Percentiles rank a stretch among this genome's conserved stretches.
phyloP scores from a whole-genome alignment of 495 filamentous ascomycete genomes.

The Hypoxylon perforatum region DNA sequence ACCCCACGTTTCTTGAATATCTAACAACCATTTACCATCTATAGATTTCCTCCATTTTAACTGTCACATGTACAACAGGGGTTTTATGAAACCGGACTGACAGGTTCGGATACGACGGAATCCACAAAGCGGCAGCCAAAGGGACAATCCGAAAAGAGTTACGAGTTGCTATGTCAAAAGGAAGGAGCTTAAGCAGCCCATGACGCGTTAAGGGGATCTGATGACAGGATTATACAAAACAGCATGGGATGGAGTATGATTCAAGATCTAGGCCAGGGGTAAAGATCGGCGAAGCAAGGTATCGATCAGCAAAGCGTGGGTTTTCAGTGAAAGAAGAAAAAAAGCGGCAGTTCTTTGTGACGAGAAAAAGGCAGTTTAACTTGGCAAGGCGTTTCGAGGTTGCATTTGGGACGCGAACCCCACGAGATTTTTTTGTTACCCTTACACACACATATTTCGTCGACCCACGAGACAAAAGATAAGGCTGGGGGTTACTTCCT shows the following conservation, averaged over 20 bases:
- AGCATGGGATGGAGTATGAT: conserved; percentile 17
- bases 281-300: conserved; percentile 12
- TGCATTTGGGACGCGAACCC: conserved; percentile 33
- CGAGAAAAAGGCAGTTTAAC: conserved; percentile 1
- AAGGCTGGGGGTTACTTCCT: conserved; percentile 24
- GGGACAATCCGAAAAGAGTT: neutral
- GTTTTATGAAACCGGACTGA: conserved; percentile 16
- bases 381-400: conserved; percentile 44
- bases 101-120: conserved; percentile 26
- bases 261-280: conserved; percentile 28
- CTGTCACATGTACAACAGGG: conserved; percentile 38
- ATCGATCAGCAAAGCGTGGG: conserved; percentile 14
- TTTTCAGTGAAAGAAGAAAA: conserved; percentile 14
- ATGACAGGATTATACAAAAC: conserved; percentile 31
- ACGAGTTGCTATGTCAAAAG: conserved; percentile 4
- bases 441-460: no score
- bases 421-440: neutral
- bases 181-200: conserved; percentile 3
- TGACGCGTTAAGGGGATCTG: conserved; percentile 8
- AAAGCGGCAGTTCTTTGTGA: conserved; percentile 30
- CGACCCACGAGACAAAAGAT: conserved; percentile 36
- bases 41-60: conserved; percentile 37
- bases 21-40: conserved; percentile 27
- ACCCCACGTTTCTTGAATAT: conserved; percentile 13
- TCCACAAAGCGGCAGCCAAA: conserved; percentile 4